Evolutionary conservation across 495 filamentous ascomycete species (phyloP), one percentile per base, ranked within the genome.

Genomic region (Penicillium fimorum): DNA sequence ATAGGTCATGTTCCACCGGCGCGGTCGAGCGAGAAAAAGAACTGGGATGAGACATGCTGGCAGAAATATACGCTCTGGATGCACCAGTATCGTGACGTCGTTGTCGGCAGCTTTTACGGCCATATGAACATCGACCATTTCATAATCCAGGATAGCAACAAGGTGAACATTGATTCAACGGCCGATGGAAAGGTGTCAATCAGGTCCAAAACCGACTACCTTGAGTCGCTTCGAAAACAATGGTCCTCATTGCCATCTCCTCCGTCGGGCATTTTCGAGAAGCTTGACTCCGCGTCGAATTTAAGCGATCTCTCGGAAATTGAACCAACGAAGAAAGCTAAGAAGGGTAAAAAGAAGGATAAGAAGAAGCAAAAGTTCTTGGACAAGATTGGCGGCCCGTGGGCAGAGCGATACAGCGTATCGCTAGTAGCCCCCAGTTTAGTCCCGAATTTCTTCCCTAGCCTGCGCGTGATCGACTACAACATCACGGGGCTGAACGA

Each of bases 111-210:
- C 15, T 53, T 94, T 15, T 99, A 89, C 61, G 94, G 93, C 2
- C 94, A 99, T 67, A 97, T 99, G 92, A 99, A 99, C 66, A 87
- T 96, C 57, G 94, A 99, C 64, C 94, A 99, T 67, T 99, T 97
- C 73, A 82, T 97, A 64, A 72, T 99, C 9, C 92, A 96, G 63
- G 94, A 97, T 73, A 88, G 82, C 56, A 74, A 88, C 11, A 81
- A 96, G 13, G 78, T 97, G 43, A 75, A 91, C 42, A 76, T 81
- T 25, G 63, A 62, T 7, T 54, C 47, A 1, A 37, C 58, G 15
- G 41, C 40, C 33, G 58, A 65, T 27, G 56, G 52, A 10, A 30
- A 76, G 1, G 67, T 96, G 5, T 79, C 81, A 0, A 73, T 84
- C 17, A 64, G 79, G 56, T 88, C 87, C 5, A 87, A 87, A 22